Conservation (phyloP, 2,329 filamentous ascomycete genomes). For the Chaetomiaceae sp. region DNA sequence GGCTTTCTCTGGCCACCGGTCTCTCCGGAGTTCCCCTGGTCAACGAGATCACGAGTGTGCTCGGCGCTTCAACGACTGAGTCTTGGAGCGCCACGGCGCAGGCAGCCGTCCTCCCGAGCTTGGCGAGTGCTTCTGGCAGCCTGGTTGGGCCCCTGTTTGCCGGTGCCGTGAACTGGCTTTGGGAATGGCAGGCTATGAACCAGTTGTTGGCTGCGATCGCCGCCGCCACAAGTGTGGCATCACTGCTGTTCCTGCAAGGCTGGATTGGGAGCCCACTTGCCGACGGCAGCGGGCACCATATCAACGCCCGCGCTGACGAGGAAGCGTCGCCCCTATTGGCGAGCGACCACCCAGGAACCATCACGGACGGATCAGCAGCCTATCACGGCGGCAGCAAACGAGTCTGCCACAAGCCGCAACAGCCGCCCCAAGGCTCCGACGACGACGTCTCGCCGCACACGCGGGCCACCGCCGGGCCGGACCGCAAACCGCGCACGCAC, state of each 20-base stretch:
- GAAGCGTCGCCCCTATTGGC: constrained; percentile 20
- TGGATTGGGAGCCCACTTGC: constrained; percentile 17
- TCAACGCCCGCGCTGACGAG: constrained; percentile 12
- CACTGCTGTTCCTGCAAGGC: constrained; percentile 21
- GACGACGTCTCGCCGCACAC: constrained; percentile 7
- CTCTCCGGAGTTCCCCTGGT: constrained; percentile 20
- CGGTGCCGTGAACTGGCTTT: constrained; percentile 15
- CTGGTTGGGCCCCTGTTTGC: constrained; percentile 21
- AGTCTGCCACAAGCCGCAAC: neutral
- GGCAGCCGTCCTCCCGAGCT: constrained; percentile 12
- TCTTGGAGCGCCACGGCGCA: constrained; percentile 11
- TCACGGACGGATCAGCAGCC: neutral
- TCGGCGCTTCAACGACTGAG: neutral
- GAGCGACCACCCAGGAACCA: neutral
- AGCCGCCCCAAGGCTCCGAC: constrained; percentile 9
- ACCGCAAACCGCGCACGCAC: constrained; percentile 11
- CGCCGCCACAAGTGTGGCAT: constrained; percentile 9
- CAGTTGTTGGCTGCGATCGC: constrained; percentile 13
- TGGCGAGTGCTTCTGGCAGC: constrained; percentile 21
- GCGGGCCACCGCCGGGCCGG: neutral
- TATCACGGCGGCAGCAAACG: constrained; percentile 4
- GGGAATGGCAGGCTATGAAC: constrained; percentile 19
- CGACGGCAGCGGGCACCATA: neutral
- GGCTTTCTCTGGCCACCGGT: constrained; percentile 18
- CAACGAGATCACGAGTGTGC: constrained; percentile 15